Evolutionary conservation across 2,329 filamentous ascomycete genomes (phyloP), one percentile per base, ranked within the genome.

Genomic region (Stylonectria norvegica): DNA sequence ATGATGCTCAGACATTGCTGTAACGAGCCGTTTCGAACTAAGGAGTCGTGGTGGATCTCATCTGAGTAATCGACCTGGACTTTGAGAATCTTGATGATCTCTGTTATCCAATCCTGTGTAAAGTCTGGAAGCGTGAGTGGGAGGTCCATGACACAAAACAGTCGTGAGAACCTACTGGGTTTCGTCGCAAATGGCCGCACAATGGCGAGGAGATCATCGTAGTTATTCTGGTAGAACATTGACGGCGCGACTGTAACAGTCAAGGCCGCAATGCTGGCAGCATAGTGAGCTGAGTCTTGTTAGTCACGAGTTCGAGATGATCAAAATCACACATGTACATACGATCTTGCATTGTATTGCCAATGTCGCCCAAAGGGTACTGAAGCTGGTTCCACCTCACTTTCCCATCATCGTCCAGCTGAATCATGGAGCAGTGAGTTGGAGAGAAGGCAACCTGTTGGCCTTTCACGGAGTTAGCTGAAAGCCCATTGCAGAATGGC

Each of bases 51-150:
- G 31, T 79, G 76, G 2, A 79, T 70, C 45, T 95, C 87, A 34
- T 86, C 78, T 0, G 88, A 85, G 58, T 90, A 94, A 65, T 97
- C 91, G 34, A 90, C 79, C 35, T 83, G 80, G 20, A 87, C 73
- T 47, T 83, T 84, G 36, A 90, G 69, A 42, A 86, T 79, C 28
- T 78, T 74, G 37, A 87, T 81, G 10, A 89, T 69, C 49, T 86
- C 82, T 28, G 71, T 73, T 37, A 86, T 68, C 71, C 83, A 81
- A 42, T 81, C 72, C 29, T 73, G 71, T 38, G 79, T 69, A 49
- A 85, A 80, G 36, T 75, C 78, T 82, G 19, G n/a, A 9, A 6
- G 7, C n/a, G 27, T 29, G 27, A 29, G 27, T 14, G n/a, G n/a
- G n/a, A 29, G 32, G 6, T 27, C 6, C 4, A 11, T 18, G 4